phyloP scores from a whole-genome alignment of 108 stramenopile species.

The Fragilaria crotonensis region DNA sequence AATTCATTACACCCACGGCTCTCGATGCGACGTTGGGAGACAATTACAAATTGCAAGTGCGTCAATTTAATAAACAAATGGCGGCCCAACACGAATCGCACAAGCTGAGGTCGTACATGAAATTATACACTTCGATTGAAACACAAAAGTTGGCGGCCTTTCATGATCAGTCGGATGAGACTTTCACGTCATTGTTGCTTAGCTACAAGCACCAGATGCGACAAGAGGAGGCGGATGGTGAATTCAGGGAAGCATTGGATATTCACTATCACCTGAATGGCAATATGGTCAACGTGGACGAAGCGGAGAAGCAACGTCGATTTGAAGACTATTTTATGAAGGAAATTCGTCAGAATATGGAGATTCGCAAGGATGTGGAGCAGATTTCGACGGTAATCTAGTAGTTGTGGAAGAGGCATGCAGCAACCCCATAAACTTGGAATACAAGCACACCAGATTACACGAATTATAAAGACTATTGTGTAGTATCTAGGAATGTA shows the following conservation, averaged over 20 bases:
- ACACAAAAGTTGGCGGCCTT: slow-evolving; percentile 85
- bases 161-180: slow-evolving; percentile 45
- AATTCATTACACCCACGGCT: slow-evolving; percentile 61
- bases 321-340: slow-evolving; percentile 84
- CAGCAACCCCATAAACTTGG: too few species aligned
- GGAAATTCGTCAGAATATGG: slow-evolving; percentile 61
- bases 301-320: slow-evolving; percentile 76
- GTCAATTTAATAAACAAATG: slow-evolving; percentile 82
- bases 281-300: slow-evolving; percentile 73
- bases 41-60: slow-evolving; percentile 81
- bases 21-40: too few species aligned
- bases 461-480: too few species aligned
- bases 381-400: slow-evolving; percentile 21
- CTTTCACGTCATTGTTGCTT: slow-evolving; percentile 37
- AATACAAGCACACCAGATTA: too few species aligned
- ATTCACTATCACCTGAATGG: slow-evolving; percentile 63
- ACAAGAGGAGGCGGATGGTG: slow-evolving; percentile 47
- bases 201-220: slow-evolving; percentile 70
- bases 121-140: slow-evolving; percentile 90
- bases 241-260: slow-evolving; percentile 59
- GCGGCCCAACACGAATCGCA: slow-evolving; percentile 41
- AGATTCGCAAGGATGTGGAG: slow-evolving; percentile 59
- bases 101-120: slow-evolving; percentile 91
- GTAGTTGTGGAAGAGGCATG: too few species aligned
- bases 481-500: too few species aligned